Conservation (phyloP, 257 asterid genomes). For the Coffea canephora region DNA sequence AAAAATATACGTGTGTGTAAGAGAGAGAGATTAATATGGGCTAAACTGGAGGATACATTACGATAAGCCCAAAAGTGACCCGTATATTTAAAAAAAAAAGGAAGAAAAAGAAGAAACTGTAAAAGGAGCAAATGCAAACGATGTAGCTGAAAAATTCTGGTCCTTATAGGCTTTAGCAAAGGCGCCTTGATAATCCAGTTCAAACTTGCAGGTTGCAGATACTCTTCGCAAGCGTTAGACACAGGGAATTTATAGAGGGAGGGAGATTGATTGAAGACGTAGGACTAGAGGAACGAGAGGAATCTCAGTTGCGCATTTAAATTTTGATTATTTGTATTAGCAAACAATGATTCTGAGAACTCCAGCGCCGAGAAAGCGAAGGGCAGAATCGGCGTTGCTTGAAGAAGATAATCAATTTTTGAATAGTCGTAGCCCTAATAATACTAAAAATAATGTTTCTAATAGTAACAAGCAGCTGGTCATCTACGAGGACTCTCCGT, state of each 20-base stretch:
- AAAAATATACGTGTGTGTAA: too few relatives aligned
- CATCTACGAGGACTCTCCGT: slow-evolving; percentile 68
- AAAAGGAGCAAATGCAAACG: too few relatives aligned
- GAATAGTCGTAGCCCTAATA: slow-evolving; percentile 46
- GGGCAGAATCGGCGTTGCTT: slow-evolving; percentile 50
- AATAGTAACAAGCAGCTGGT: slow-evolving; percentile 47
- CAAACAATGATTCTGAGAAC: slow-evolving; percentile 74
- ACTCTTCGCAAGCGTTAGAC: too few relatives aligned
- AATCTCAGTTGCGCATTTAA: not conserved
- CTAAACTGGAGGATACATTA: too few relatives aligned
- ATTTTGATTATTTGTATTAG: not conserved
- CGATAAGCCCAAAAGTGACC: too few relatives aligned
- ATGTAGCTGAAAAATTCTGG: not conserved
- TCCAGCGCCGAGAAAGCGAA: slow-evolving; percentile 77
- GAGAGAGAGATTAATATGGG: too few relatives aligned
- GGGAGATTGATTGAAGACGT: not conserved
- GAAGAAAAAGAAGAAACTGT: too few relatives aligned
- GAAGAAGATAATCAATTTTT: slow-evolving; percentile 37
- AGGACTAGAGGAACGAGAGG: not conserved
- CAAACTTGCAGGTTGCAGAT: slow-evolving; percentile 1
- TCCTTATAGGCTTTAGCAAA: not conserved
- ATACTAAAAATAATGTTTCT: slow-evolving; percentile 14
- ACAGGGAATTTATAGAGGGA: not conserved
- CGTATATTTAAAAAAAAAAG: not conserved
- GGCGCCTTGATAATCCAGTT: slow-evolving; percentile 15